Percentiles rank a stretch among this genome's conserved stretches.
Conservation (phyloP, 148 eudicot species). For the Selenicereus undatus region DNA sequence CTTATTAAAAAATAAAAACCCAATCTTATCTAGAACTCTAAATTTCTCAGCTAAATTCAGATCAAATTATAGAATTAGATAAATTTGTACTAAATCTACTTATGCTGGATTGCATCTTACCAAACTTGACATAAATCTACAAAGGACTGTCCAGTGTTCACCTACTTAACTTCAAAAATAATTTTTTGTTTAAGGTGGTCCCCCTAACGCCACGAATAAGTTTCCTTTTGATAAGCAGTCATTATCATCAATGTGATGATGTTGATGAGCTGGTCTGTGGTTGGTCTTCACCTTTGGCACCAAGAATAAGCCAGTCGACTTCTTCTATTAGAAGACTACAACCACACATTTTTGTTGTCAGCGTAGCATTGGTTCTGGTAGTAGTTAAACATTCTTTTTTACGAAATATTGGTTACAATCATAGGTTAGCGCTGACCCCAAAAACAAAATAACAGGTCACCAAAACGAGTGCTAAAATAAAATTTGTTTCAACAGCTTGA, state of each 20-base stretch:
- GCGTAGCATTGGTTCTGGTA: background rate
- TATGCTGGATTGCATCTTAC: too few species aligned
- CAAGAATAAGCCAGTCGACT: background rate
- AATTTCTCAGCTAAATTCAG: too few species aligned
- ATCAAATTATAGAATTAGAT: too few species aligned
- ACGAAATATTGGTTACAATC: background rate
- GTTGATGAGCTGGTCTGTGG: conserved; percentile 1
- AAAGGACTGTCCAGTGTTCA: too few species aligned
- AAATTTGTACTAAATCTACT: too few species aligned
- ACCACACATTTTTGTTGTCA: background rate
- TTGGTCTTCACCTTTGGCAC: background rate
- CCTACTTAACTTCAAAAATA: background rate
- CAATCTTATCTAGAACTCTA: too few species aligned
- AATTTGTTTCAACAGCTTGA: too few species aligned
- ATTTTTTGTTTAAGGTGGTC: background rate
- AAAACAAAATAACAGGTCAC: background rate
- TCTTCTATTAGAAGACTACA: background rate
- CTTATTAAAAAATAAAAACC: too few species aligned
- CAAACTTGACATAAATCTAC: too few species aligned
- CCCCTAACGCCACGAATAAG: background rate
- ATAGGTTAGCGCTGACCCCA: background rate
- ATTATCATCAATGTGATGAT: background rate
- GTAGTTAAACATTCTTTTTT: background rate
- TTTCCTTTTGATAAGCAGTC: background rate
- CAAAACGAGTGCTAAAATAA: background rate